Evolutionary conservation across 331 rosid species (phyloP), one percentile per base, ranked within the genome.

Genomic region (Dryas integrifolia): DNA sequence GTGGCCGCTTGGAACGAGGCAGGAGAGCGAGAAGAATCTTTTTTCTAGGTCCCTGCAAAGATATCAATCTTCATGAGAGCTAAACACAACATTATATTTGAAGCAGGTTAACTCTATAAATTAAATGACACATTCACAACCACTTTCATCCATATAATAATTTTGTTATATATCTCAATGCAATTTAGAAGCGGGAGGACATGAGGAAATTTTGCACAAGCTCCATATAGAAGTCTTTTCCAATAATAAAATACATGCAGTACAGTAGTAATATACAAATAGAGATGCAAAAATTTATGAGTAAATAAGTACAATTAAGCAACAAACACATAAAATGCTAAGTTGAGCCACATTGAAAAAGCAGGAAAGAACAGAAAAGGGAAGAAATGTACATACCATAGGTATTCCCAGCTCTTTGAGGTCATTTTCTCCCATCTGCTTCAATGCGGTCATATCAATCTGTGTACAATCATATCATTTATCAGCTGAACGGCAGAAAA

Each of bases 371-470:
- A 49, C 35, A 67, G 49, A 43, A 71, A 46, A 58, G 10, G 38
- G 51, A 48, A 66, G 7, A 58, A 71, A 30, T 78, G 70, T 18
- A 65, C 62, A 72, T 92, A 95, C 96, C 99, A 91, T 95, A 47
- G 99, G 97, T 75, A 95, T 92, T 62, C 99, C 99, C 60, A 91
- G 92, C 87, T 91, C 97, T 74, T 92, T 95, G 76, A 95, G 96
- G 68, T 91, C 99, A 82, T 88, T 79, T 76, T 95, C 97, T 59
- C 97, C 96, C 99, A 95, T 95, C 82, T 91, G 97, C 87, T 82
- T 95, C 85, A 95, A 79, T 65, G 96, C 96, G 72, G 93, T 68
- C 96, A 95, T 85, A 87, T 95, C 98, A 76, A 95, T 96, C 97
- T 91, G 86, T 38, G 41, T 14, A 76, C 53, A 12, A 72, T 44